These are phyloP conservation scores for Vitis cinerea DNA, from an alignment of 164 flowering plant genomes.

Conservation along the genomic window DNA sequence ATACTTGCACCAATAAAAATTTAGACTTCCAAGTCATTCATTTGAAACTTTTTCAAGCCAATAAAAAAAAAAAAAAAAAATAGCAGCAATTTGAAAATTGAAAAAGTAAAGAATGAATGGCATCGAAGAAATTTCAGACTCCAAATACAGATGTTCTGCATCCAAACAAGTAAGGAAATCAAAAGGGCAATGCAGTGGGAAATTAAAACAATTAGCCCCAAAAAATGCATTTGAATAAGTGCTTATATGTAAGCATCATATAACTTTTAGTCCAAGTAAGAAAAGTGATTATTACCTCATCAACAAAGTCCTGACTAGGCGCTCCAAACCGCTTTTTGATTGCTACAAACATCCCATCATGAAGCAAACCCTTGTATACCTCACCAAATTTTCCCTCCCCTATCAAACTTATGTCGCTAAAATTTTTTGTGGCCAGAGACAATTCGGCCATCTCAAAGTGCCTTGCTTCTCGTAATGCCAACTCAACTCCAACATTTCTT, in stretches of 20 bases:
- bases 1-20: no score
- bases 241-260: not conserved
- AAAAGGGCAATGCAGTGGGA: no score
- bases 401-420: conserved; percentile 66
- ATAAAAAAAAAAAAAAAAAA: no score
- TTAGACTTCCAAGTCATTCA: no score
- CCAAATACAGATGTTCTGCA: not conserved
- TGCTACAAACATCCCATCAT: conserved; percentile 84
- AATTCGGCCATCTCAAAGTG: conserved; percentile 69
- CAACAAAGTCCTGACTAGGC: conserved; percentile 69
- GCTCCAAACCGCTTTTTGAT: conserved; percentile 68
- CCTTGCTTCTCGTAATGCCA: conserved; percentile 61
- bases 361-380: conserved; percentile 84
- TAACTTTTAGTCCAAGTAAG: not conserved
- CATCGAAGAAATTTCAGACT: not conserved
- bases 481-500: conserved; percentile 56
- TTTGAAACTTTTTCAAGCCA: no score
- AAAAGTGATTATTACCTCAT: conserved; percentile 54
- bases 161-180: not conserved
- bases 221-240: no score
- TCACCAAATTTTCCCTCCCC: conserved; percentile 90
- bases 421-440: conserved; percentile 69
- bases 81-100: no score
- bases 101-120: no score
- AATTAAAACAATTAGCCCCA: no score